A percentile compares a stretch with the other conserved stretches of the same genome.
Conservation (phyloP, 148 eudicot genomes). For the Talinum fruticosum region DNA sequence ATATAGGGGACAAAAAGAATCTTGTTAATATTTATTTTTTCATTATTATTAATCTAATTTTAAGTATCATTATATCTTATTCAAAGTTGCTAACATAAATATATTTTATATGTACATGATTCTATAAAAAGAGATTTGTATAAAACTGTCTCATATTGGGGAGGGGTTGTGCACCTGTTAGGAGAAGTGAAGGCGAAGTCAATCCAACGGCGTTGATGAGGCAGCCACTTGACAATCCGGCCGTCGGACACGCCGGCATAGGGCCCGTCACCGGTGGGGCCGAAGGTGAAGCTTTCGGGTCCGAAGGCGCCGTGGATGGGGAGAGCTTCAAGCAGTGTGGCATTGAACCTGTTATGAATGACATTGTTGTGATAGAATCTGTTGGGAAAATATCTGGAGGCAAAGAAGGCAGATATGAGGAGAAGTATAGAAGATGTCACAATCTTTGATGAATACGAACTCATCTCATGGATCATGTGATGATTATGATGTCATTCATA, state of each 20-base stretch:
- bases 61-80: too few species aligned
- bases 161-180: conserved; percentile 18
- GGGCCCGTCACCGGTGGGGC: conserved; percentile 31
- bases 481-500: background rate
- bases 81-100: too few species aligned
- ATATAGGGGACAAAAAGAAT: too few species aligned
- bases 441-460: conserved; percentile 9
- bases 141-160: too few species aligned
- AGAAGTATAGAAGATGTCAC: conserved; percentile 13
- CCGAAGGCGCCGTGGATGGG: conserved; percentile 37
- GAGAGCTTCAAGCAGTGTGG: conserved; percentile 17
- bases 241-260: conserved; percentile 42
- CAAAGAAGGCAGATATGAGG: conserved; percentile 14
- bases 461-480: background rate
- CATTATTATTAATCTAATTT: too few species aligned
- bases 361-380: background rate
- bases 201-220: conserved; percentile 32
- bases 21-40: too few species aligned
- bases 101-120: too few species aligned
- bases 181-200: conserved; percentile 45
- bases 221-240: conserved; percentile 39
- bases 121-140: too few species aligned
- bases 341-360: background rate
- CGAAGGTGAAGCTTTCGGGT: conserved; percentile 43
- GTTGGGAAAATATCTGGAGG: conserved; percentile 11